Percentiles rank a stretch among this genome's conserved stretches.
phyloP scores from a whole-genome alignment of 768 basidiomycete species.

The Lactarius akahatsu region DNA sequence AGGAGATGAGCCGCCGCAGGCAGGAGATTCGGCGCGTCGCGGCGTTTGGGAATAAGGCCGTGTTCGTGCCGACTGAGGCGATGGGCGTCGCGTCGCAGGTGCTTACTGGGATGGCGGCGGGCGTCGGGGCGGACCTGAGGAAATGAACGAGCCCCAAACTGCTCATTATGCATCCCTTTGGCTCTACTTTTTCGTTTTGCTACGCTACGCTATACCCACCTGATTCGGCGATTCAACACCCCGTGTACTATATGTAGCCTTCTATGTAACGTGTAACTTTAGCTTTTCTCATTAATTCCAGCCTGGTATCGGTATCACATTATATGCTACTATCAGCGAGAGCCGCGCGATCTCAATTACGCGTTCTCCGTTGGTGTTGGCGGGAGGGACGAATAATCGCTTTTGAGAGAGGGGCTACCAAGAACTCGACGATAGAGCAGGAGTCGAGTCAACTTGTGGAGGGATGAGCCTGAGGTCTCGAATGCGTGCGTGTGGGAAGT shows the following conservation, averaged over 20 bases:
- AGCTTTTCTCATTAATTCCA: background rate
- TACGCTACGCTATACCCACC: background rate
- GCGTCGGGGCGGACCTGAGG: conserved; percentile 45
- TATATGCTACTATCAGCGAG: background rate
- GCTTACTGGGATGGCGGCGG: conserved; percentile 69
- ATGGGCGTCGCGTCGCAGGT: conserved; percentile 57
- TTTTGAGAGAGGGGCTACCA: too few species aligned
- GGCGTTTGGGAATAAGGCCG: conserved; percentile 66
- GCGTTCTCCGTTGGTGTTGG: too few species aligned
- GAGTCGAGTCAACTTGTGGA: too few species aligned
- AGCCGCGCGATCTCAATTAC: background rate
- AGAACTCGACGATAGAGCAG: too few species aligned
- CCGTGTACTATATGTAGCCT: too few species aligned
- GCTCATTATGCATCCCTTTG: background rate
- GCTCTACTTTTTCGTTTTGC: background rate
- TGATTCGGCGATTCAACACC: background rate
- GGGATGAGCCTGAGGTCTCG: too few species aligned
- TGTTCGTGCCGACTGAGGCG: conserved; percentile 67
- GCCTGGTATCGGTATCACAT: background rate
- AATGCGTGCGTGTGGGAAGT: too few species aligned
- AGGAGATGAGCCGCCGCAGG: conserved; percentile 72
- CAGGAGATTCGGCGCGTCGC: conserved; percentile 60
- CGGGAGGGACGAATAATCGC: too few species aligned
- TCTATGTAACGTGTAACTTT: too few species aligned
- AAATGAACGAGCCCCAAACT: background rate